Evolutionary conservation across 2,329 filamentous ascomycete genomes (phyloP), one percentile per base, ranked within the genome.

Genomic region (Botrytis medusae): DNA sequence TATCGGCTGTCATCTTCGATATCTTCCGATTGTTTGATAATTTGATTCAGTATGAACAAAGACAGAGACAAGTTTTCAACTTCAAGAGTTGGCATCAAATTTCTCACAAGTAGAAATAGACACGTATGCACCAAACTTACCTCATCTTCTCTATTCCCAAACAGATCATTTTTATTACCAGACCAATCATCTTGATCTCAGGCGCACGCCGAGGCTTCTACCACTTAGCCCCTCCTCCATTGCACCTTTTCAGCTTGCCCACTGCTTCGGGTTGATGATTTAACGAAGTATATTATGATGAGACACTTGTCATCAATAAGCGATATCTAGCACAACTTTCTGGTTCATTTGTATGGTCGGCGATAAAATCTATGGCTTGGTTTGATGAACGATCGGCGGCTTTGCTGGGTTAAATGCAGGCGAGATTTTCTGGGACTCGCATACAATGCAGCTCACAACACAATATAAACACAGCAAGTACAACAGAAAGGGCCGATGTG

Each of bases 1-100:
- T 71, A 51, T 71, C 69, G 22, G 32, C 57, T 63, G 69, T 29
- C 69, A 71, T 71, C 29, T 62, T 71, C 22, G 29, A n/a, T 18
- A 48, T 16, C 46, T 68, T 54, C 46, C 46, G 25, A 48, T 57
- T 68, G 14, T 63, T 71, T 63, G 69, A 51, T 51, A 22, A 20
- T 63, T 51, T 46, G 40, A 40, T 48, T 63, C 42, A 63, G 32
- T 42, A 68, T 54, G 12, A 25, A 68, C 34, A 57, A 37, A 34
- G 6, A 68, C 9, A 57, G 32, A 42, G 51, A 54, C 64, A 68
- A 40, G n/a, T 22, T 29, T 42, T n/a, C 64, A 54, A 68, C 34
- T n/a, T 29, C 16, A 34, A 68, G 54, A 57, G 64, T 29, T 48
- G 64, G 46, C 34, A 68, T 10, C 46, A 40, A 32, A 29, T 40